Evolutionary conservation across 176 grass and related monocot genomes (phyloP).

Genomic region (Ensete glaucum): DNA sequence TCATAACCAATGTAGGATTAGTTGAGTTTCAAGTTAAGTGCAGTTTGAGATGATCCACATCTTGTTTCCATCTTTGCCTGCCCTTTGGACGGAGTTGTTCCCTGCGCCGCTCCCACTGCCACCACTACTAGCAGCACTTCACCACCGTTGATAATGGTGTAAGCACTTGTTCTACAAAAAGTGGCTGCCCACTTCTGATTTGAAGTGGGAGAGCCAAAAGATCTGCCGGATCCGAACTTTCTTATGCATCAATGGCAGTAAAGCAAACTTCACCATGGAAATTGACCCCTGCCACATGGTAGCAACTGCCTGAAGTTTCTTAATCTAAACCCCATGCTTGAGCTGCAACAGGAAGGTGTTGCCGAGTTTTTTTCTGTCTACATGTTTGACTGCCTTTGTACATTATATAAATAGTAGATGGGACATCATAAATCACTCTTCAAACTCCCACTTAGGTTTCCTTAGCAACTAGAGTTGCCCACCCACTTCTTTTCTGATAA

Average conservation of each 20-base stretch:
- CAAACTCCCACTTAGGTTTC: neutral
- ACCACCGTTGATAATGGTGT: neutral
- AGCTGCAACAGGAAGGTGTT: no score
- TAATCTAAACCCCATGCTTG: no score
- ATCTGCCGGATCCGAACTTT: neutral
- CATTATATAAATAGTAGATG: neutral
- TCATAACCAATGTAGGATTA: no score
- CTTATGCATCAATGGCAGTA: neutral
- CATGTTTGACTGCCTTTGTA: no score
- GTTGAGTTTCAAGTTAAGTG: neutral
- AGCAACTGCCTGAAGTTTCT: no score
- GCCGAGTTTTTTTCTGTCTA: no score
- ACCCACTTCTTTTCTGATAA: neutral
- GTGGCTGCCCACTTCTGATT: neutral
- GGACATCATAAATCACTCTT: neutral
- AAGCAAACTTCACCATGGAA: no score
- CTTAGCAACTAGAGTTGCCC: neutral
- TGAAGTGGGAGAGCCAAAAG: neutral
- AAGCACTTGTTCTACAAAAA: neutral
- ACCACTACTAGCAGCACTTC: neutral
- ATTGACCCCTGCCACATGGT: no score
- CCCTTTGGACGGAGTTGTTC: neutral
- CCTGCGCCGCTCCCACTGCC: neutral
- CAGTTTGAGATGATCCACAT: neutral
- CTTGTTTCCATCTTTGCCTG: neutral